Evolutionary conservation across 495 filamentous ascomycete species (phyloP).

Genomic region (Aspergillus asperescens): DNA sequence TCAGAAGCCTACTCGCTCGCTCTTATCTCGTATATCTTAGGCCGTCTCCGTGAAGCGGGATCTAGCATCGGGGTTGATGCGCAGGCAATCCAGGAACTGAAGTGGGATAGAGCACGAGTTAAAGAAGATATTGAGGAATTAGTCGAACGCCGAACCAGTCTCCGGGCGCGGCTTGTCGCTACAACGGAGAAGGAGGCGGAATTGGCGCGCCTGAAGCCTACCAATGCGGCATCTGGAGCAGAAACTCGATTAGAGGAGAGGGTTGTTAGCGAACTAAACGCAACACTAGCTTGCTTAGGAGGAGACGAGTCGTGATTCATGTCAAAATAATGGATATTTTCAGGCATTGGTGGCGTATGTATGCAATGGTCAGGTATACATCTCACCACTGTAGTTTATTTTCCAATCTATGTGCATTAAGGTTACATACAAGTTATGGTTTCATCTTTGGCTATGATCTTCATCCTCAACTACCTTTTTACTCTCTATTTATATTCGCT

Average conservation of each 20-base stretch:
- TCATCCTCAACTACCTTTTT: neutral
- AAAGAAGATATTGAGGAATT: constrained; percentile 77
- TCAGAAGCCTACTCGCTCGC: constrained; percentile 73
- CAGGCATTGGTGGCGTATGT: constrained; percentile 2
- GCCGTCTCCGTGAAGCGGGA: constrained; percentile 54
- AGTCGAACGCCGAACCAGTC: constrained; percentile 52
- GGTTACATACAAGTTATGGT: neutral
- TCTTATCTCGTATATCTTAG: constrained; percentile 63
- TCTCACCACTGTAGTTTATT: neutral
- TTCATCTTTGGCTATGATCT: neutral
- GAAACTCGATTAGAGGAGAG: constrained; percentile 69
- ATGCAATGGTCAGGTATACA: neutral
- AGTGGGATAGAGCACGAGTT: constrained; percentile 64
- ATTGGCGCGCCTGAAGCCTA: constrained; percentile 50
- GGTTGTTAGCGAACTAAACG: constrained; percentile 57
- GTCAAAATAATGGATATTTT: neutral
- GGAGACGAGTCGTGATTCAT: constrained; percentile 37
- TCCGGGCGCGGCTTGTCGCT: constrained; percentile 68
- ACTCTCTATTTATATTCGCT: too few species aligned
- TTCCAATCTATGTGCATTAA: neutral
- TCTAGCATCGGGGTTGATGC: constrained; percentile 53
- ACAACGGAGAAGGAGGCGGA: constrained; percentile 63
- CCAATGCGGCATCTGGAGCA: constrained; percentile 27
- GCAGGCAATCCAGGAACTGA: constrained; percentile 56
- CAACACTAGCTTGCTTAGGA: constrained; percentile 35